Percentiles rank a stretch among this genome's conserved stretches.
Conservation (phyloP, 768 basidiomycete species). For the Clavulina sp. region DNA sequence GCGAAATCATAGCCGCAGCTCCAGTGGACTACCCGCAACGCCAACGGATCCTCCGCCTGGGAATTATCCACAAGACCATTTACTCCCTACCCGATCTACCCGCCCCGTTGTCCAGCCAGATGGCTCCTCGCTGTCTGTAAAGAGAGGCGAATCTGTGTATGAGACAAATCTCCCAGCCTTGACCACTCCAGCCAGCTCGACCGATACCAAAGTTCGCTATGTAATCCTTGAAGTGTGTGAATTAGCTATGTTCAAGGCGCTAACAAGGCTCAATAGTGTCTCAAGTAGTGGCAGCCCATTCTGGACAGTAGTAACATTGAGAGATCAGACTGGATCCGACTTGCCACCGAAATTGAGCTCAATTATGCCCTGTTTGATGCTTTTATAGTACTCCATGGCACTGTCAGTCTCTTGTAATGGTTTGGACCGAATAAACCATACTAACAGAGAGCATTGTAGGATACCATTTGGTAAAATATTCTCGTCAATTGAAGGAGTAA, state of each 20-base stretch:
- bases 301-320: constrained; percentile 38
- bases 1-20: constrained; percentile 49
- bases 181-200: constrained; percentile 51
- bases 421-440: too few relatives aligned
- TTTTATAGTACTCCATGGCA: constrained; percentile 48
- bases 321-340: constrained; percentile 64
- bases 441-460: too few relatives aligned
- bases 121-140: background rate
- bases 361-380: constrained; percentile 79
- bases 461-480: too few relatives aligned
- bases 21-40: constrained; percentile 18
- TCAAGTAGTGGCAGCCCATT: constrained; percentile 60
- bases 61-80: background rate
- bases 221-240: constrained; percentile 57
- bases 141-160: constrained; percentile 33
- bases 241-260: background rate
- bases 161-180: constrained; percentile 59
- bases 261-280: background rate
- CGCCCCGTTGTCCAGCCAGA: background rate
- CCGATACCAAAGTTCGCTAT: constrained; percentile 63
- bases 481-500: too few relatives aligned
- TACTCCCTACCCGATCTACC: background rate
- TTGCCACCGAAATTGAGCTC: constrained; percentile 82
- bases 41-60: constrained; percentile 16
- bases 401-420: constrained; percentile 68